These are phyloP conservation scores for Spathaspora sp. DNA, from an alignment of 1,139 yeast genomes.

Conservation along the genomic window DNA sequence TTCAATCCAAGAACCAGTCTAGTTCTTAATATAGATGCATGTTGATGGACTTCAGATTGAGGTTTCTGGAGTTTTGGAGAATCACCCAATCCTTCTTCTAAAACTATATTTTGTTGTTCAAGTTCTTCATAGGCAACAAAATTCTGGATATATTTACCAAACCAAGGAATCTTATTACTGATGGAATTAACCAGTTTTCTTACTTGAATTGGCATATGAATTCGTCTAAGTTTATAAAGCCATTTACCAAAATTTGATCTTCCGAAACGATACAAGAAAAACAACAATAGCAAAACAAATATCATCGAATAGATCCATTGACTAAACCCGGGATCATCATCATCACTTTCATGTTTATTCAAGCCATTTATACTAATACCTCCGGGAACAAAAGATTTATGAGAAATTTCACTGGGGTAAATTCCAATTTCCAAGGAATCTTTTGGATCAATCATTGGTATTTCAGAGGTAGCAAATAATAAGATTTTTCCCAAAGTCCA, in stretches of 20 bases:
- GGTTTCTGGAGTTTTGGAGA: conserved; percentile 1
- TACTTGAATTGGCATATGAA: conserved; percentile 16
- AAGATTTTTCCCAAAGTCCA: conserved; percentile 69
- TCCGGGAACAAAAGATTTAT: conserved; percentile 40
- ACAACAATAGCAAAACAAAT: conserved; percentile 19
- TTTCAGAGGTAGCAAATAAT: conserved; percentile 57
- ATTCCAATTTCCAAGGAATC: conserved; percentile 44
- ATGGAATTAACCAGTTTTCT: conserved; percentile 15
- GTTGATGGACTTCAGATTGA: conserved; percentile 14
- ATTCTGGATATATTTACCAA: conserved; percentile 10
- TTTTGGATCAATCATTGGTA: conserved; percentile 25
- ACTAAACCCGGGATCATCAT: conserved; percentile 14
- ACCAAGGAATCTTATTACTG: conserved; percentile 20
- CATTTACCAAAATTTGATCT: conserved; percentile 17
- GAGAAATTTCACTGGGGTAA: conserved; percentile 50
- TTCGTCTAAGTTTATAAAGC: conserved; percentile 16
- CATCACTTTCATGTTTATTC: conserved; percentile 23
- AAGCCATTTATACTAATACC: conserved; percentile 19
- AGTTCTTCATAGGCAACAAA: conserved; percentile 9
- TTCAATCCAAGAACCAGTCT: conserved; percentile 39
- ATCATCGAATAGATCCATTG: conserved; percentile 16
- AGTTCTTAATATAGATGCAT: conserved; percentile 36
- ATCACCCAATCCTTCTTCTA: conserved; percentile 34
- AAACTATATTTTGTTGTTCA: conserved; percentile 17
- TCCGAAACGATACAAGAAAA: conserved; percentile 21